These are phyloP conservation scores for Alternaria burnsii DNA, from an alignment of 2,329 filamentous ascomycete species.

Conservation along the genomic window DNA sequence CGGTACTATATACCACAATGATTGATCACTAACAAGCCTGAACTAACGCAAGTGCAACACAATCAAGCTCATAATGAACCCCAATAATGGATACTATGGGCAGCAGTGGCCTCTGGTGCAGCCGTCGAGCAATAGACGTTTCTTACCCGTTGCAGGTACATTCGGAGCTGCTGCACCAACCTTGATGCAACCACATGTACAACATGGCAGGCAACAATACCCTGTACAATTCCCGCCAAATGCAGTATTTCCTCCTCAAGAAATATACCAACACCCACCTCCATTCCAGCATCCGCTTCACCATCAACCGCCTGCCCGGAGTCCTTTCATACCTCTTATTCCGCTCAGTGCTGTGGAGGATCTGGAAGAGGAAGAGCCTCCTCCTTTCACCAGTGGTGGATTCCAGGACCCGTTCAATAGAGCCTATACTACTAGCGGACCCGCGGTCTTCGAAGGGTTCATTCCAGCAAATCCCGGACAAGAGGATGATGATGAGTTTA, in stretches of 20 bases:
- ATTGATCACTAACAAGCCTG: slow-evolving; percentile 26
- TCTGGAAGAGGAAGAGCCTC: slow-evolving; percentile 22
- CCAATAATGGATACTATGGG: slow-evolving; percentile 30
- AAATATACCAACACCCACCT: slow-evolving; percentile 23
- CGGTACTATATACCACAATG: slow-evolving; percentile 21
- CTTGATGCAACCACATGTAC: slow-evolving; percentile 17
- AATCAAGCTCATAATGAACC: slow-evolving; percentile 29
- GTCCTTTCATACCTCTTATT: slow-evolving; percentile 32
- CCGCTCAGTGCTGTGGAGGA: slow-evolving; percentile 34
- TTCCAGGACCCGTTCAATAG: slow-evolving; percentile 34
- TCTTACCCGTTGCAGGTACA: slow-evolving; percentile 28
- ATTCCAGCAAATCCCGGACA: slow-evolving; percentile 46
- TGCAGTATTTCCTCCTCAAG: slow-evolving; percentile 27
- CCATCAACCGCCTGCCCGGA: slow-evolving; percentile 17
- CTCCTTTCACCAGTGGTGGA: slow-evolving; percentile 22
- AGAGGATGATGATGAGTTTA: slow-evolving; percentile 46
- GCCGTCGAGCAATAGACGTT: slow-evolving; percentile 27
- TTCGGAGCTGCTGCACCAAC: slow-evolving; percentile 30
- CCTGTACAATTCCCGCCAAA: slow-evolving; percentile 24
- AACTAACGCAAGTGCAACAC: slow-evolving; percentile 19
- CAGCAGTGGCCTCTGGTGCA: slow-evolving; percentile 33
- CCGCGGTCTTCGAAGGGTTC: slow-evolving; percentile 52
- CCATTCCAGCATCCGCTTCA: slow-evolving; percentile 20
- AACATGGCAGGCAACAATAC: slow-evolving; percentile 22
- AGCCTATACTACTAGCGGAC: slow-evolving; percentile 36